Percentiles rank a stretch among this genome's conserved stretches.
Evolutionary conservation across 2,329 filamentous ascomycete species (phyloP).

Genomic region (Apiospora phragmitis): DNA sequence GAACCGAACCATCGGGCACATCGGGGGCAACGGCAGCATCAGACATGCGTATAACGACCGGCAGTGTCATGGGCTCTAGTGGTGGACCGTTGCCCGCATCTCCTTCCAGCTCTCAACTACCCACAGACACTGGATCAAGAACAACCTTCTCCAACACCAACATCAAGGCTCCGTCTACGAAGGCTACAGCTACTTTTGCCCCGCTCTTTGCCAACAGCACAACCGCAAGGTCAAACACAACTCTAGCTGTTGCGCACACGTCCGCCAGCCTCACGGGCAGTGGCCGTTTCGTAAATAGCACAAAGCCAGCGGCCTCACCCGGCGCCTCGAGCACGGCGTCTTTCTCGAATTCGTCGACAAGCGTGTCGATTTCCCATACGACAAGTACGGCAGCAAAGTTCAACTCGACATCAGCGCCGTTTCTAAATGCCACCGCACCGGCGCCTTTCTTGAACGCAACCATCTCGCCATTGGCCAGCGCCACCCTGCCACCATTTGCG

Average conservation of each 20-base stretch:
- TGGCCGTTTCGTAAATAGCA: constrained; percentile 9
- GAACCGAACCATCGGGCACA: not conserved
- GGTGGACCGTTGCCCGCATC: not conserved
- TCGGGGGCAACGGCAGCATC: not conserved
- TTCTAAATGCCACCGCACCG: constrained; percentile 1
- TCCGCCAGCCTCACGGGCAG: not conserved
- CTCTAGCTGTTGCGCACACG: not conserved
- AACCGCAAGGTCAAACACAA: not conserved
- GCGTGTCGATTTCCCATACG: not conserved
- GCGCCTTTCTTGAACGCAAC: not conserved
- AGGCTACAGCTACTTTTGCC: constrained; percentile 6
- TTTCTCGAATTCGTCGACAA: not conserved
- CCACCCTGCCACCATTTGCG: not conserved
- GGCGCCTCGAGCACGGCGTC: not conserved
- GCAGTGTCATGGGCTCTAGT: not conserved
- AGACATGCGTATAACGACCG: not conserved
- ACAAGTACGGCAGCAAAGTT: constrained; percentile 4
- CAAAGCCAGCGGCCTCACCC: not conserved
- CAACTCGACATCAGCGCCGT: constrained; percentile 1
- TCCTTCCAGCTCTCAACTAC: not conserved
- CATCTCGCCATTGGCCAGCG: not conserved
- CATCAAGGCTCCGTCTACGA: not conserved
- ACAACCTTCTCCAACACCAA: constrained; percentile 12
- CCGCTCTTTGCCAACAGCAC: constrained; percentile 17
- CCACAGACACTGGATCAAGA: not conserved